Evolutionary conservation across 192 early-diverging fungal genomes (phyloP).

Genomic region (Entomortierella parvispora): DNA sequence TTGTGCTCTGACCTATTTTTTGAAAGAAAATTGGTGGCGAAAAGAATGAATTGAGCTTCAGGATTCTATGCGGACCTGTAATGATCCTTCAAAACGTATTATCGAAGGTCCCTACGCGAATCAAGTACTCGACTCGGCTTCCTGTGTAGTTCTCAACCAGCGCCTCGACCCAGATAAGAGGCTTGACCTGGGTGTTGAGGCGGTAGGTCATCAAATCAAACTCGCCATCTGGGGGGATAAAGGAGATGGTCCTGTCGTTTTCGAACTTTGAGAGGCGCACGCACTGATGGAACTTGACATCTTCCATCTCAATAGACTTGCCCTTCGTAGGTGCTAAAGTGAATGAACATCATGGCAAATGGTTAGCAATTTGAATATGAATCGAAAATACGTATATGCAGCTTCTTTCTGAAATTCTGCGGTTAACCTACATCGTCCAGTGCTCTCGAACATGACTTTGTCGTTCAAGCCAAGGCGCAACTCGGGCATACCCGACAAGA

Average conservation of each 20-base stretch:
- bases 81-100: neutral
- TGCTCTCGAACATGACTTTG: conserved; percentile 94
- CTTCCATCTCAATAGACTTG: conserved; percentile 92
- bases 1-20: conserved; percentile 86
- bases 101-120: conserved; percentile 59
- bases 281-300: conserved; percentile 92
- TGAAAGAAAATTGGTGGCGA: neutral
- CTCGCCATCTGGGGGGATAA: conserved; percentile 91
- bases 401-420: too few relatives aligned
- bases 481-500: conserved; percentile 89
- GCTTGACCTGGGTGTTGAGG: conserved; percentile 84
- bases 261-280: conserved; percentile 89
- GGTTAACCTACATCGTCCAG: conserved; percentile 77
- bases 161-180: conserved; percentile 87
- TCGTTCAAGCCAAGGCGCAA: conserved; percentile 87
- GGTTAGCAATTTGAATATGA: too few relatives aligned
- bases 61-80: neutral
- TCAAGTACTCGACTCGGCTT: conserved; percentile 94
- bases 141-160: conserved; percentile 89
- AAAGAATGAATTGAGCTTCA: neutral
- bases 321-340: conserved; percentile 62
- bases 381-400: too few relatives aligned
- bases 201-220: conserved; percentile 94
- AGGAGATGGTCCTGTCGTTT: conserved; percentile 89
- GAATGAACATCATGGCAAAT: too few relatives aligned